Evolutionary conservation across 139 green algal species (phyloP), one percentile per base, ranked within the genome.

Genomic region (Nannochloris sp.): DNA sequence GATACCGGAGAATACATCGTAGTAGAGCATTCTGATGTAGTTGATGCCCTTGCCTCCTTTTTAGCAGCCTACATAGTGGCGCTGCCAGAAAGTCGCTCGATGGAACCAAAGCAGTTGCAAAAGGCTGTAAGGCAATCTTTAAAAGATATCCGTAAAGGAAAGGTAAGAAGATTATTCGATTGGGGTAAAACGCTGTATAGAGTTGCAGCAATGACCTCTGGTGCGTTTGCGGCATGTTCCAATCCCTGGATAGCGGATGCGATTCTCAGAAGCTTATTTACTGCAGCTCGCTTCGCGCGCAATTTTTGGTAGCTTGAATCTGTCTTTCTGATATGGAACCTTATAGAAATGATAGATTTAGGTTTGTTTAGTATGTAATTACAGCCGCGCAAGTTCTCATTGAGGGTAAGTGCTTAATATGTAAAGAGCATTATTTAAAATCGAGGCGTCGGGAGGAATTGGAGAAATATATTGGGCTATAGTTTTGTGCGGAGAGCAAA

Each of bases 221-320:
- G 73, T 13, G 78, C 73, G 14, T 82, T 85, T 60, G 51, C 54
- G 15, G 65, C 72, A 15, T 86, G 77, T 48, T 69, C 73, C n/a
- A 85, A 86, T 63, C 80, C 80, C 24, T 85, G 77, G 77, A 54
- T 84, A 19, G 80, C 78, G 13, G 47, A 75, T 15, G 80, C 80
- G 0, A 33, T 84, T 31, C 58, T 84, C 56, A 63, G 68, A 7
- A 75, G 74, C 9, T 47, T 84, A 6, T 83, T 70, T 68, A 82
- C 73, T 23, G 62, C 56, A 12, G 33, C 61, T 31, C 62, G 67
- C 2, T 24, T 76, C 42, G 42, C 42, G 19, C 19, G 42, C 19
- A 51, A 19, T 19, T 51, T 51, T 51, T 51, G 15, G 37, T 75
- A n/a, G n/a, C n/a, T n/a, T n/a, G n/a, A n/a, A n/a, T n/a, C n/a